A percentile compares a stretch with the other conserved stretches of the same genome.
These are phyloP conservation scores for Nidularia sp. DNA, from an alignment of 768 basidiomycete species.

Conservation along the genomic window DNA sequence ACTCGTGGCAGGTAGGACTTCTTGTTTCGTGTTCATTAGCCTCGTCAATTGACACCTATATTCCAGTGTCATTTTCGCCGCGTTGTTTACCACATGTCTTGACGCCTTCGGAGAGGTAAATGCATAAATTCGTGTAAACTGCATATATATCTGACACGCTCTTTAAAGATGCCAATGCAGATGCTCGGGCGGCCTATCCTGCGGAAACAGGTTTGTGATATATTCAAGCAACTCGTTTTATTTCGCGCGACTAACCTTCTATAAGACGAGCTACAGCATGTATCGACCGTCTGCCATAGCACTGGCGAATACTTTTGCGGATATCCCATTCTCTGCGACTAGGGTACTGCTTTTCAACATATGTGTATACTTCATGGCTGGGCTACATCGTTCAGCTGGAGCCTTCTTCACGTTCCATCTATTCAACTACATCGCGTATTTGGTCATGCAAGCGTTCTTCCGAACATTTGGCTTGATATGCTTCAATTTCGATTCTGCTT, in stretches of 20 bases:
- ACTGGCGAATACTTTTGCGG: conserved; percentile 63
- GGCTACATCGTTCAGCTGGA: conserved; percentile 37
- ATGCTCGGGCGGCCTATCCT: conserved; percentile 80
- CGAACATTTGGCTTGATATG: conserved; percentile 59
- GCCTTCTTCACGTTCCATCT: conserved; percentile 60
- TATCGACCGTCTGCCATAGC: conserved; percentile 65
- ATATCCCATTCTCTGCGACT: conserved; percentile 63
- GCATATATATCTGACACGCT: conserved; percentile 24
- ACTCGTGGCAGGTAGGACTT: conserved; percentile 62
- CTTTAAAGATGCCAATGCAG: conserved; percentile 61
- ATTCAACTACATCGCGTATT: conserved; percentile 58
- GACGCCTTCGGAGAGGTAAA: conserved; percentile 71
- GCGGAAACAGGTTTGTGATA: conserved; percentile 47
- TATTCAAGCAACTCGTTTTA: not conserved
- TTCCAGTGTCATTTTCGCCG: conserved; percentile 62
- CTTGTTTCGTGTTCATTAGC: not conserved
- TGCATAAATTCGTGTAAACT: no score
- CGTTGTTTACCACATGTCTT: conserved; percentile 61
- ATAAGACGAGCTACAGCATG: conserved; percentile 53
- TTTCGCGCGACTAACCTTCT: not conserved
- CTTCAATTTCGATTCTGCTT: conserved; percentile 41
- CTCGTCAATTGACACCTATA: not conserved
- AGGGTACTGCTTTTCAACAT: conserved; percentile 60
- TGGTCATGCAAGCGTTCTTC: conserved; percentile 85
- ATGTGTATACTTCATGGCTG: conserved; percentile 66